Conservation (phyloP, 768 basidiomycete species). For the Boletus insuetus region DNA sequence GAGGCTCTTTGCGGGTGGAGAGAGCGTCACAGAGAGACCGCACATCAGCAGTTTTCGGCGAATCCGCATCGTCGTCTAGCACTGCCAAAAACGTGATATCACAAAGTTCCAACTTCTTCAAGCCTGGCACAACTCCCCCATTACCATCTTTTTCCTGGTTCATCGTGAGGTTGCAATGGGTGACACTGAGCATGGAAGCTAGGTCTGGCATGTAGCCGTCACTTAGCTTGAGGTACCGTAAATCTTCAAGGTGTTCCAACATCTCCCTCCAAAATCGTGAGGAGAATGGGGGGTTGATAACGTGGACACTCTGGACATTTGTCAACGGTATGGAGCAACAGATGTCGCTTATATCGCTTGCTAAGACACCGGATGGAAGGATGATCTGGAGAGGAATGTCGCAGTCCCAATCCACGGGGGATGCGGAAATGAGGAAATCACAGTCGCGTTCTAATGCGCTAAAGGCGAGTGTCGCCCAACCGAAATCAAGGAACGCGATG, state of each 20-base stretch:
- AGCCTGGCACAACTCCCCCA: neutral
- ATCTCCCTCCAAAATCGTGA: conserved; percentile 1
- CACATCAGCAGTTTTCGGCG: no score
- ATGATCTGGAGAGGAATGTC: neutral
- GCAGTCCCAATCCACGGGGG: no score
- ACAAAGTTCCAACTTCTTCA: neutral
- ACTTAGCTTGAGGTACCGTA: conserved; percentile 1
- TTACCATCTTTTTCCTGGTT: neutral
- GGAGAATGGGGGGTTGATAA: neutral
- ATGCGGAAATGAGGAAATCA: no score
- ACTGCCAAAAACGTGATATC: neutral
- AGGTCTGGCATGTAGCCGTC: neutral
- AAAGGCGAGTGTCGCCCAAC: neutral
- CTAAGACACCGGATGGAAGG: no score
- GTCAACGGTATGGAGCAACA: conserved; percentile 2
- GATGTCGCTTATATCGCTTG: neutral
- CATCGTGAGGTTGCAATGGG: neutral
- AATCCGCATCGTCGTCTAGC: no score
- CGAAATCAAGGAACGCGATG: neutral
- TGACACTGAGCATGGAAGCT: neutral
- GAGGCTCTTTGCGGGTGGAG: no score
- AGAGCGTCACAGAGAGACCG: no score
- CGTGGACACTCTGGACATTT: neutral
- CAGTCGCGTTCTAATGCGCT: neutral
- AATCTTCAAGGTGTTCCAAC: neutral